Conservation (phyloP, 805 yeast genomes). For the Jamesozyma rosinii region DNA sequence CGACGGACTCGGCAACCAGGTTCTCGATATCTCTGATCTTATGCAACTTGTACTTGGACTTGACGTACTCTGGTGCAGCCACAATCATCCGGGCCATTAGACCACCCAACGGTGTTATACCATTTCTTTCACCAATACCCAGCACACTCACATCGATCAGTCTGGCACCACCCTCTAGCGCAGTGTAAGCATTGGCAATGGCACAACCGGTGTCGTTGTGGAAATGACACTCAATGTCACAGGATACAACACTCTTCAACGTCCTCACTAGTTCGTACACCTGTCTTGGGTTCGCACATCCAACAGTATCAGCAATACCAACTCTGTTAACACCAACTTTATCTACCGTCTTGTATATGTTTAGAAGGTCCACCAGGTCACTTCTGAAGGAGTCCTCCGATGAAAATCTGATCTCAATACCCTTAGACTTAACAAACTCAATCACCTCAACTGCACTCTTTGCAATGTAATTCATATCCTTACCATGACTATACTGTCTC, state of each 20-base stretch:
- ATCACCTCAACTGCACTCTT: slow-evolving; percentile 93
- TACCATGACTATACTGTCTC: slow-evolving; percentile 92
- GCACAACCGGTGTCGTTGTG: slow-evolving; percentile 99
- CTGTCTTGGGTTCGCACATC: slow-evolving; percentile 98
- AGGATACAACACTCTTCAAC: slow-evolving; percentile 81
- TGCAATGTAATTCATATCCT: slow-evolving; percentile 96
- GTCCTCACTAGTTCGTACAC: slow-evolving; percentile 94
- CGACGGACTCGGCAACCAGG: slow-evolving; percentile 93
- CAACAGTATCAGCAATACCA: slow-evolving; percentile 98
- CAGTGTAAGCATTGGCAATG: slow-evolving; percentile 96
- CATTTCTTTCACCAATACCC: slow-evolving; percentile 98
- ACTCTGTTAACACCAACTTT: slow-evolving; percentile 97
- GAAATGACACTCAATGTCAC: slow-evolving; percentile 98
- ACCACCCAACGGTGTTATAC: slow-evolving; percentile 95
- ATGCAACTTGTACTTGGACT: slow-evolving; percentile 88
- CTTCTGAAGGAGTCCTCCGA: slow-evolving; percentile 97
- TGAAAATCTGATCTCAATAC: slow-evolving; percentile 91
- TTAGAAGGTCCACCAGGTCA: slow-evolving; percentile 87
- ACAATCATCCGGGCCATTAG: slow-evolving; percentile 99
- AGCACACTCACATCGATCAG: slow-evolving; percentile 92
- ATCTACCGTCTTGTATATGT: slow-evolving; percentile 92
- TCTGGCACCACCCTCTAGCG: slow-evolving; percentile 94
- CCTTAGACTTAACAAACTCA: slow-evolving; percentile 92
- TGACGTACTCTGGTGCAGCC: slow-evolving; percentile 91
- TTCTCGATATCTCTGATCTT: slow-evolving; percentile 92